These are phyloP conservation scores for Rhododendron vialii DNA, from an alignment of 148 eudicot species.

Conservation along the genomic window DNA sequence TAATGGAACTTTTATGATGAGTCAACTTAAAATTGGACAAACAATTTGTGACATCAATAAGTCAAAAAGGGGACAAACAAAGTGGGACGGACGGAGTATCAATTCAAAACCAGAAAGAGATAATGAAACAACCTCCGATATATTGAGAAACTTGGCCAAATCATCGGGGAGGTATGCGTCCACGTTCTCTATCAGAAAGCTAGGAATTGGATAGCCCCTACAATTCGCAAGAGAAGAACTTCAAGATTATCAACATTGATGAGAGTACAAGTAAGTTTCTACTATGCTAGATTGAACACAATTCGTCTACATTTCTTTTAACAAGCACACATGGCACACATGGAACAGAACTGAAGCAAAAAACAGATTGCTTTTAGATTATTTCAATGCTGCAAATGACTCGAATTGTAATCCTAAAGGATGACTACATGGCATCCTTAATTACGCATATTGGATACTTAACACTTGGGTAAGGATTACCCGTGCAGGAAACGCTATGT, in stretches of 20 bases:
- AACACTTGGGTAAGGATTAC: background rate
- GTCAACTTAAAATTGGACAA: background rate
- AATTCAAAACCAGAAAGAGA: background rate
- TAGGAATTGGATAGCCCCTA: conserved; percentile 92
- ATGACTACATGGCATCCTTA: background rate
- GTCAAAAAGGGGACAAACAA: background rate
- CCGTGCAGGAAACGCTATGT: background rate
- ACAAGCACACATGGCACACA: background rate
- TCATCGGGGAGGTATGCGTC: conserved; percentile 71
- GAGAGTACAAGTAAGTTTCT: background rate
- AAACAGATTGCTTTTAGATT: background rate
- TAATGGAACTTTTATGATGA: background rate
- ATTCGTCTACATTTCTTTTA: background rate
- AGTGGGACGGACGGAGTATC: background rate
- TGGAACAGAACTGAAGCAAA: background rate
- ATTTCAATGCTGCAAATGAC: background rate
- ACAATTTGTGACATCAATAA: background rate
- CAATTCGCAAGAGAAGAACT: conserved; percentile 10
- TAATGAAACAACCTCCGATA: conserved; percentile 44
- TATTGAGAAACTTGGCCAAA: conserved; percentile 39
- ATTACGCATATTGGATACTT: background rate
- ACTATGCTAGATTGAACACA: background rate
- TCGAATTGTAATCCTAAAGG: background rate
- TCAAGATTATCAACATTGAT: background rate
- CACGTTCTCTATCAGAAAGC: conserved; percentile 63